Percentiles rank a stretch among this genome's conserved stretches.
These are phyloP conservation scores for Nothopassalora personata DNA, from an alignment of 2,329 filamentous ascomycete species.

Conservation along the genomic window DNA sequence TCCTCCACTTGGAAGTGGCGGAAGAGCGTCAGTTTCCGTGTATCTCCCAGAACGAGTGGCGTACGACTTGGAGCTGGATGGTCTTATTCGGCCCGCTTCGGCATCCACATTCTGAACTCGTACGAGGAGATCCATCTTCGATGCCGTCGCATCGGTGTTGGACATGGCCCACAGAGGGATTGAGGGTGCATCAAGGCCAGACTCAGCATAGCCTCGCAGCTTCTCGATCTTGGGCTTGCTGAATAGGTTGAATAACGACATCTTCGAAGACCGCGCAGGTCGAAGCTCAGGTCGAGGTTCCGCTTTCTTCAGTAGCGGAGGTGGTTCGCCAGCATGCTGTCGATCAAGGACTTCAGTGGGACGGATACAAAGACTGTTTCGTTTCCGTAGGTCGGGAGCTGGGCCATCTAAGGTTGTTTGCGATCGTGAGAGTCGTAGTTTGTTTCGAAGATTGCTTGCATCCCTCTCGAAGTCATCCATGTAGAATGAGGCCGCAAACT, in stretches of 20 bases:
- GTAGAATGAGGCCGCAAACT: slow-evolving; percentile 12
- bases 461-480: slow-evolving; percentile 18
- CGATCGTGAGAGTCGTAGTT: slow-evolving; percentile 16
- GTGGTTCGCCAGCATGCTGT: slow-evolving; percentile 16
- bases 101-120: slow-evolving; percentile 8
- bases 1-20: slow-evolving; percentile 9
- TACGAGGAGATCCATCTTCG: slow-evolving; percentile 6
- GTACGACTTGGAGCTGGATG: slow-evolving; percentile 14
- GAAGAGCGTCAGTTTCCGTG: slow-evolving; percentile 6
- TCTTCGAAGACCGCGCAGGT: slow-evolving; percentile 29
- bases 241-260: slow-evolving; percentile 48
- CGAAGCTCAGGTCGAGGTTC: slow-evolving; percentile 11
- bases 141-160: slow-evolving; percentile 7
- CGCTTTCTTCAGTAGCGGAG: slow-evolving; percentile 15
- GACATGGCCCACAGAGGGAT: slow-evolving; percentile 8
- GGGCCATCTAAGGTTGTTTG: slow-evolving; percentile 12
- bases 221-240: slow-evolving; percentile 47
- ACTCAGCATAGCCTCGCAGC: slow-evolving; percentile 43
- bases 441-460: slow-evolving; percentile 14
- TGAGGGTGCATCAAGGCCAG: slow-evolving; percentile 29
- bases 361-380: slow-evolving; percentile 18
- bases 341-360: slow-evolving; percentile 11
- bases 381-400: slow-evolving; percentile 6
- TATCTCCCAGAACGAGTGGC: slow-evolving; percentile 2
- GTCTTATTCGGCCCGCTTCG: slow-evolving; percentile 5